phyloP scores from a whole-genome alignment of 2,329 filamentous ascomycete genomes.

The Verticillium dahliae region DNA sequence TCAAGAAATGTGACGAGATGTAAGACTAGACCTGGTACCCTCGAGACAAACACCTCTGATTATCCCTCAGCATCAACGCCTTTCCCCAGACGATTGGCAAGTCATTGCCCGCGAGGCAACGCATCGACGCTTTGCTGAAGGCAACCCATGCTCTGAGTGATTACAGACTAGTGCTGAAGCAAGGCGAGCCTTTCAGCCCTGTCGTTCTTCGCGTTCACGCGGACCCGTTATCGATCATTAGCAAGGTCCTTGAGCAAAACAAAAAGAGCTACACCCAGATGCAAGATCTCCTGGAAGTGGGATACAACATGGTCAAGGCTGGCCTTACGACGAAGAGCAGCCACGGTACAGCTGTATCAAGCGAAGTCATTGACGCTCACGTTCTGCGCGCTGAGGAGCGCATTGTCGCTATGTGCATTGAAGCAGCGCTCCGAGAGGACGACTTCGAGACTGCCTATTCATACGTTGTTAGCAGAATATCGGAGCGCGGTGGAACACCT shows the following conservation, averaged over 20 bases:
- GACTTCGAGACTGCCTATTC: conserved; percentile 85
- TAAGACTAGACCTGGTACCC: conserved; percentile 28
- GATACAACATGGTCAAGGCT: conserved; percentile 57
- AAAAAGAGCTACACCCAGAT: conserved; percentile 66
- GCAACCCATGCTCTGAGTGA: conserved; percentile 71
- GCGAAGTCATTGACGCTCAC: neutral
- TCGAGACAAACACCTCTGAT: conserved; percentile 12
- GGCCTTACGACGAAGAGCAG: conserved; percentile 34
- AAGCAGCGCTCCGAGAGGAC: conserved; percentile 68
- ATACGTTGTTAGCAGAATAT: conserved; percentile 66
- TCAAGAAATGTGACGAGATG: conserved; percentile 75
- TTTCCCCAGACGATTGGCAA: conserved; percentile 53
- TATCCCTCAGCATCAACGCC: conserved; percentile 46
- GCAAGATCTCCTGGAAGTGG: conserved; percentile 66
- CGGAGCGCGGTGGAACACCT: neutral
- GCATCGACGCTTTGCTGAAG: conserved; percentile 57
- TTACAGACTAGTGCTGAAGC: conserved; percentile 71
- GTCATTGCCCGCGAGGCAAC: conserved; percentile 42
- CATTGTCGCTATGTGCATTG: conserved; percentile 74
- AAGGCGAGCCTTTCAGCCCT: conserved; percentile 73
- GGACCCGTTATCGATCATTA: conserved; percentile 68
- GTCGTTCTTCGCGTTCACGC: conserved; percentile 70
- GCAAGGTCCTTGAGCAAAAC: conserved; percentile 71
- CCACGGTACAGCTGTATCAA: neutral
- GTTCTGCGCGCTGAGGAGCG: conserved; percentile 47